Conservation (phyloP, 2,329 filamentous ascomycete genomes). For the Alternaria rosae region DNA sequence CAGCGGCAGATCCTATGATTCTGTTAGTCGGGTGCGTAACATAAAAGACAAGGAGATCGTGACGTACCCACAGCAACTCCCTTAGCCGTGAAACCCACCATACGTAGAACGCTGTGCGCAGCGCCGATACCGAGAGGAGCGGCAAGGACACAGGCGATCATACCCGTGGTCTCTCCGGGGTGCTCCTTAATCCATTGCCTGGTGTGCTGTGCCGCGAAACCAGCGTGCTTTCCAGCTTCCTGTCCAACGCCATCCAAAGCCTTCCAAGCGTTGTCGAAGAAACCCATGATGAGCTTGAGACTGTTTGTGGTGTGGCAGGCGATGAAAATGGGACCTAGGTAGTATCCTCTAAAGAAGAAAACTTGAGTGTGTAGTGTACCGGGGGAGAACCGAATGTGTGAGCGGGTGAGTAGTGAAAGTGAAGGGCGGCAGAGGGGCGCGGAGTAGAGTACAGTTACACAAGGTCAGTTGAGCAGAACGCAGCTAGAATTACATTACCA, state of each 20-base stretch:
- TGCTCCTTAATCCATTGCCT: slow-evolving; percentile 21
- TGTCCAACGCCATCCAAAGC: slow-evolving; percentile 4
- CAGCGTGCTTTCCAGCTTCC: slow-evolving; percentile 2
- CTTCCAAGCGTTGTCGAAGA: slow-evolving; percentile 9
- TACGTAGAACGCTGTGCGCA: not conserved
- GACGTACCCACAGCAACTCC: slow-evolving; percentile 22
- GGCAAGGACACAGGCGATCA: slow-evolving; percentile 11
- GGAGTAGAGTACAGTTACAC: not conserved
- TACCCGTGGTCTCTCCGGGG: slow-evolving; percentile 14
- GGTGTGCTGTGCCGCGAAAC: not conserved
- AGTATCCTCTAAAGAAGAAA: not conserved
- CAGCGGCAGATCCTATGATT: slow-evolving; percentile 22
- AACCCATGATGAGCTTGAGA: not conserved
- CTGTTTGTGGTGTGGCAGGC: not conserved
- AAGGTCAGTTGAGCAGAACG: not conserved
- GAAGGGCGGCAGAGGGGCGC: not conserved
- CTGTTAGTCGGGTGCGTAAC: not conserved
- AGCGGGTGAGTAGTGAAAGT: not conserved
- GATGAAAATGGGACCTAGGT: not conserved
- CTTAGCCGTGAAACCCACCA: slow-evolving; percentile 18
- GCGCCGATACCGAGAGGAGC: slow-evolving; percentile 12
- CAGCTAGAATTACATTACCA: not conserved
- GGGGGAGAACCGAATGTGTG: not conserved
- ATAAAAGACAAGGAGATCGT: not conserved
- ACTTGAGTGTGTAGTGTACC: not conserved